Conservation (phyloP, 768 basidiomycete genomes). For the Tremella fuciformis region DNA sequence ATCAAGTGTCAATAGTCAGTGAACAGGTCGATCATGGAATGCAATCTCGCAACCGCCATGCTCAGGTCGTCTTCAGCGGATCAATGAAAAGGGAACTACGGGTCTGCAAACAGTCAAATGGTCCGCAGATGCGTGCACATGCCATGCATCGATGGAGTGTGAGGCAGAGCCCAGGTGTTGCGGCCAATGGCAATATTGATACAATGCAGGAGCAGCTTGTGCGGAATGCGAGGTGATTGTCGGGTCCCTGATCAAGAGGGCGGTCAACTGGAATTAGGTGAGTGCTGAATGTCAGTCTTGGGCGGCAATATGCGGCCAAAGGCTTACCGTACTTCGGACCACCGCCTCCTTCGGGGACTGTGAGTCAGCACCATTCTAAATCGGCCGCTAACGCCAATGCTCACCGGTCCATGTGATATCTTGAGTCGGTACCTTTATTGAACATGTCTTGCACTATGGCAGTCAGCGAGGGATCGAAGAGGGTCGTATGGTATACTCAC, state of each 20-base stretch:
- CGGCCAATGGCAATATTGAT: no score
- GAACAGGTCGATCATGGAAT: no score
- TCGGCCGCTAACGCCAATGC: not conserved
- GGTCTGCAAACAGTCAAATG: no score
- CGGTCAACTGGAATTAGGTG: not conserved
- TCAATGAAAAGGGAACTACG: no score
- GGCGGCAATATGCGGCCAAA: not conserved
- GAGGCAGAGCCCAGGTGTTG: no score
- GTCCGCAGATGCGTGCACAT: no score
- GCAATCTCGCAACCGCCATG: no score
- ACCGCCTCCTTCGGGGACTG: slow-evolving; percentile 91
- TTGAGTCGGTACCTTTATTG: slow-evolving; percentile 89
- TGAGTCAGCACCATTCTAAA: slow-evolving; percentile 2
- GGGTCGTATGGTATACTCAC: slow-evolving; percentile 63
- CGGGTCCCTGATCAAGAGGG: not conserved
- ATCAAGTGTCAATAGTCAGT: no score
- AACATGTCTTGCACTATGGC: slow-evolving; percentile 81
- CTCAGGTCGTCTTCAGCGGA: no score
- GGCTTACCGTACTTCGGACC: slow-evolving; percentile 90
- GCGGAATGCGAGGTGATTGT: slow-evolving; percentile 1
- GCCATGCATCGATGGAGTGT: no score
- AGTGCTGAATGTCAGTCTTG: not conserved
- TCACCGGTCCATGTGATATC: slow-evolving; percentile 79
- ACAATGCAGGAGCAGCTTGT: no score
- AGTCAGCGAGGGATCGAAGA: slow-evolving; percentile 1